Conservation (phyloP, 371 early-diverging fungal species). For the Saksenaea vasiformis region DNA sequence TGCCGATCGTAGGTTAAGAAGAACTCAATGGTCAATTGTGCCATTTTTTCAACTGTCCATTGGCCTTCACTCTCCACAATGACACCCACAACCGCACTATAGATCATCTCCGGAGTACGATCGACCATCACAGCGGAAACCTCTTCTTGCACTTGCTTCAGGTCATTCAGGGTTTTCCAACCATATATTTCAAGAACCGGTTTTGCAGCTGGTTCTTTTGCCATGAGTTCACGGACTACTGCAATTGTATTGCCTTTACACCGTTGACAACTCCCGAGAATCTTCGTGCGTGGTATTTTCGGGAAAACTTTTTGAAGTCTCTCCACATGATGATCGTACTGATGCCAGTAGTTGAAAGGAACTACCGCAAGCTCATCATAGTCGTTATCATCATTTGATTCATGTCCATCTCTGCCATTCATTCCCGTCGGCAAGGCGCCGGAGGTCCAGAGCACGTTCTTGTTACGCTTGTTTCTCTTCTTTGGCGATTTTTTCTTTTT, state of each 20-base stretch:
- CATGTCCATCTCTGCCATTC: not conserved
- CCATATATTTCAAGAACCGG: slow-evolving; percentile 18
- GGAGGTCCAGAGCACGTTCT: slow-evolving; percentile 7
- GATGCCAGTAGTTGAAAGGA: slow-evolving; percentile 44
- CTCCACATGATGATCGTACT: slow-evolving; percentile 25
- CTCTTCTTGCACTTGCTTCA: slow-evolving; percentile 32
- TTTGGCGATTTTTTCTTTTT: slow-evolving; percentile 11
- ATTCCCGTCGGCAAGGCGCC: slow-evolving; percentile 10
- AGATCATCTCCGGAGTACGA: slow-evolving; percentile 34
- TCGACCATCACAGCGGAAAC: slow-evolving; percentile 47
- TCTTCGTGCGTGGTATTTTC: not conserved
- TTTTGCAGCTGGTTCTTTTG: slow-evolving; percentile 11
- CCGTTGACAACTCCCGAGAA: slow-evolving; percentile 17
- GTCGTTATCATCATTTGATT: not conserved
- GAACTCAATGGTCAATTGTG: slow-evolving; percentile 49
- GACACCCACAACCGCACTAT: slow-evolving; percentile 45
- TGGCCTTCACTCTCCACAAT: slow-evolving; percentile 25
- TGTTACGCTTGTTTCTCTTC: slow-evolving; percentile 12
- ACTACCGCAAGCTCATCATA: slow-evolving; percentile 18
- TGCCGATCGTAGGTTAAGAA: slow-evolving; percentile 38
- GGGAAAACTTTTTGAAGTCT: slow-evolving; percentile 22
- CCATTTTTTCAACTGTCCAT: slow-evolving; percentile 24
- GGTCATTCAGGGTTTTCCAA: slow-evolving; percentile 19
- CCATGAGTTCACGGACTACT: slow-evolving; percentile 14
- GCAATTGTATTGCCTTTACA: slow-evolving; percentile 21